A percentile compares a stretch with the other conserved stretches of the same genome.
These are phyloP conservation scores for Cephalotrichum gorgonifer DNA, from an alignment of 2,329 filamentous ascomycete genomes.

Conservation along the genomic window DNA sequence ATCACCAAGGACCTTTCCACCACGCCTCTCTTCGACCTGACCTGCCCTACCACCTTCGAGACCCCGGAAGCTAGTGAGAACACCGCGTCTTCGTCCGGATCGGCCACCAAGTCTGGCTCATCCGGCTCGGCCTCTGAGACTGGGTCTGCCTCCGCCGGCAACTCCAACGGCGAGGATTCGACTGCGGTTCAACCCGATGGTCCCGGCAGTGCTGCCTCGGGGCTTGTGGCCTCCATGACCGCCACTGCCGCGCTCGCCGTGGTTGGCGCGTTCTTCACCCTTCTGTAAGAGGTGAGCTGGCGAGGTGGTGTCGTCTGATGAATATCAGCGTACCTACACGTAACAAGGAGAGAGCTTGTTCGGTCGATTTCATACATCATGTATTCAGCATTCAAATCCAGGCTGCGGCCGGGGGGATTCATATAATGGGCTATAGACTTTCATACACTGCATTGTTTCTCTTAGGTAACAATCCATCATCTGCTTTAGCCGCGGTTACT, in stretches of 20 bases:
- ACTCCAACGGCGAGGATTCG: background rate
- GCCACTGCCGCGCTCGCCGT: conserved; percentile 2
- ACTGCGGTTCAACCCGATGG: background rate
- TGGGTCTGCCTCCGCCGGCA: background rate
- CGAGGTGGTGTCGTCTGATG: too few relatives aligned
- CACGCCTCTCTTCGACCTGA: conserved; percentile 53
- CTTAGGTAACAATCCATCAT: too few relatives aligned
- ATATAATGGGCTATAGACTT: too few relatives aligned
- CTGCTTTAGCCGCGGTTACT: too few relatives aligned
- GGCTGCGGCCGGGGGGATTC: too few relatives aligned
- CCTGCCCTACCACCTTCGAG: conserved; percentile 32
- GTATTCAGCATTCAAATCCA: too few relatives aligned
- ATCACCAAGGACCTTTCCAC: conserved; percentile 47
- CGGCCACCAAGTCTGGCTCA: background rate
- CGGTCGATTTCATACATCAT: too few relatives aligned
- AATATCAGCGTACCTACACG: too few relatives aligned
- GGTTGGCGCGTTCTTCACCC: conserved; percentile 3
- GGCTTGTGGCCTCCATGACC: background rate
- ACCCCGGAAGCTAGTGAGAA: conserved; percentile 1
- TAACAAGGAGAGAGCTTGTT: too few relatives aligned
- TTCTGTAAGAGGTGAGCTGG: conserved; percentile 1
- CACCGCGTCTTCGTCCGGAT: background rate
- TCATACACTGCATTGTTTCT: too few relatives aligned
- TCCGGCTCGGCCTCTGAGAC: conserved; percentile 1
- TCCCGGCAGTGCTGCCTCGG: background rate